Evolutionary conservation across 345 rosid genomes (phyloP).

Genomic region (Firmiana major): DNA sequence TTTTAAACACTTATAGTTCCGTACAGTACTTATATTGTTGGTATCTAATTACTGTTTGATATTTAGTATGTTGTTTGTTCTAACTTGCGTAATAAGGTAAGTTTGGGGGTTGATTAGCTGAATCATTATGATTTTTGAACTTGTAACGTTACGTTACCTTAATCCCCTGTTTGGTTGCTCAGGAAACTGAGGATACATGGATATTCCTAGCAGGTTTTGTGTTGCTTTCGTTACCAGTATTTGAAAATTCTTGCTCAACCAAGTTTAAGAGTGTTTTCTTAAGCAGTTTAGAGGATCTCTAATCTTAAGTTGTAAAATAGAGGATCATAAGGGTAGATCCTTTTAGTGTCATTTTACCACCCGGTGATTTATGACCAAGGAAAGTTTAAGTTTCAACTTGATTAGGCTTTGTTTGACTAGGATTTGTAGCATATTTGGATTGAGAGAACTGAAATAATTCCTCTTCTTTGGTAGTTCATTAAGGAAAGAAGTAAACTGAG

Average conservation of each 20-base stretch:
- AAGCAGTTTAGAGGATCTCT: not conserved
- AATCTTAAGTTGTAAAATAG: not conserved
- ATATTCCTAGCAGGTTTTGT: not conserved
- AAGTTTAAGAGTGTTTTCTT: not conserved
- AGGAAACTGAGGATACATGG: conserved; percentile 4
- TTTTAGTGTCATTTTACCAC: not conserved
- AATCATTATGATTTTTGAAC: conserved; percentile 1
- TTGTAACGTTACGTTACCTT: not conserved
- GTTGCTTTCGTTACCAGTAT: conserved; percentile 9
- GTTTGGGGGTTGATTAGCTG: not conserved
- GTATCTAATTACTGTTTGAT: not conserved
- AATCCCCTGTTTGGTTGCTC: conserved; percentile 8
- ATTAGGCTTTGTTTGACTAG: not conserved
- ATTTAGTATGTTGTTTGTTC: not conserved
- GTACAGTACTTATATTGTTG: not conserved
- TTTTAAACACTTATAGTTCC: not conserved
- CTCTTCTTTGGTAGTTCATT: not conserved
- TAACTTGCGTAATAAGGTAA: not conserved
- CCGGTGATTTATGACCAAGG: not conserved
- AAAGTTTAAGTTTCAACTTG: not conserved
- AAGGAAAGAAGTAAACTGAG: conserved; percentile 2
- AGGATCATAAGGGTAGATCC: not conserved
- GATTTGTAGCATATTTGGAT: not conserved
- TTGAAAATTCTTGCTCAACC: conserved; percentile 9
- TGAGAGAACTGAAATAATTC: not conserved